Percentiles rank a stretch among this genome's conserved stretches.
phyloP scores from a whole-genome alignment of 768 basidiomycete genomes.

The Boletus vermiculosoides region DNA sequence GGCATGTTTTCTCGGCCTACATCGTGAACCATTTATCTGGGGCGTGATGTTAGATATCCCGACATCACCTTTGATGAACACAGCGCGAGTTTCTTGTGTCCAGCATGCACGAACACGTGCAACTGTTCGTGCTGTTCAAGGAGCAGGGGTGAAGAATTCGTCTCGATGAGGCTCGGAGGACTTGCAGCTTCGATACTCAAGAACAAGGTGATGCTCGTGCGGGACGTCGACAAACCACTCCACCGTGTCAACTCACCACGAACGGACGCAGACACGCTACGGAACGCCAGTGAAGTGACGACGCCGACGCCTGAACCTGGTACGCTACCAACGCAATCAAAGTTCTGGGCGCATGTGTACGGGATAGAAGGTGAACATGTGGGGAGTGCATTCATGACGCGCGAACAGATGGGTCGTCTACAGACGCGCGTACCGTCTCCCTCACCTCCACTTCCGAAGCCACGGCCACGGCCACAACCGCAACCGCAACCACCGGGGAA shows the following conservation, averaged over 20 bases:
- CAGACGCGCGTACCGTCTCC: not conserved
- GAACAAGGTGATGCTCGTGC: constrained; percentile 25
- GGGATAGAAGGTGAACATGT: constrained; percentile 29
- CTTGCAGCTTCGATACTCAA: constrained; percentile 23
- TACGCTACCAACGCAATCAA: not conserved
- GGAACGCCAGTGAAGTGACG: not conserved
- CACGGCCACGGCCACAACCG: not conserved
- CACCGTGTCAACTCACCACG: not conserved
- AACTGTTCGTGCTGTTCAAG: constrained; percentile 47
- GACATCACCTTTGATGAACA: constrained; percentile 36
- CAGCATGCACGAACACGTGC: constrained; percentile 44
- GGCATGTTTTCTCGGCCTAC: not conserved
- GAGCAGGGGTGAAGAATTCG: constrained; percentile 47
- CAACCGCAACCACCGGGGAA: not conserved
- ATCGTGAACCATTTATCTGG: not conserved
- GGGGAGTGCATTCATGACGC: constrained; percentile 28
- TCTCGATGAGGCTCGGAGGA: constrained; percentile 32
- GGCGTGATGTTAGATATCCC: constrained; percentile 34
- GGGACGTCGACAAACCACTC: constrained; percentile 8
- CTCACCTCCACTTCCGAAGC: not conserved
- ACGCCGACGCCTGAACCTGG: constrained; percentile 4
- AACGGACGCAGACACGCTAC: not conserved
- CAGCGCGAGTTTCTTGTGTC: constrained; percentile 40
- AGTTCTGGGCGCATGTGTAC: constrained; percentile 38
- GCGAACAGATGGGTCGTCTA: constrained; percentile 6